Conservation (phyloP, 176 grass and related monocot genomes). For the Carex scoparia region DNA sequence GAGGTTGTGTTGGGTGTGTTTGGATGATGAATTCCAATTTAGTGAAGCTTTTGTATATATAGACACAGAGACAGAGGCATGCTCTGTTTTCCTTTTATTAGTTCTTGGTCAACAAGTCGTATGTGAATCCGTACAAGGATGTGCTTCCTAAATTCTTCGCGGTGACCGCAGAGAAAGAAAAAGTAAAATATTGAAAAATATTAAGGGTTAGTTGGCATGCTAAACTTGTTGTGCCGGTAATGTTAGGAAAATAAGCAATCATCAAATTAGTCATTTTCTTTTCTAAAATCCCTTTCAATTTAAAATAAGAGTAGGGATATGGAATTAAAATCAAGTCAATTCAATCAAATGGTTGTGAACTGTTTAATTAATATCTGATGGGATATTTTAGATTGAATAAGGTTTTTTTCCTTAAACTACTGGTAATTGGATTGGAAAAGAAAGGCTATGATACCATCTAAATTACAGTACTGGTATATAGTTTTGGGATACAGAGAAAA, state of each 20-base stretch:
- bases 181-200: constrained; percentile 4
- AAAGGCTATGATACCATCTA: not conserved
- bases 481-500: no score
- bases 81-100: not conserved
- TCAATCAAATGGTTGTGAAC: no score
- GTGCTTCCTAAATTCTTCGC: not conserved
- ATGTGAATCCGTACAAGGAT: constrained; percentile 34
- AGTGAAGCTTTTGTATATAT: not conserved
- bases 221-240: not conserved
- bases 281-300: not conserved
- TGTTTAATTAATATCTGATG: no score
- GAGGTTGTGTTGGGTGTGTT: not conserved
- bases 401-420: no score
- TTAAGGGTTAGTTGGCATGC: constrained; percentile 1
- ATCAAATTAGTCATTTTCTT: not conserved
- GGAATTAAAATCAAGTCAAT: no score
- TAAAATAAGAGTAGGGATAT: not conserved
- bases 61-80: not conserved
- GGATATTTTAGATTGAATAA: no score
- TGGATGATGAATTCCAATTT: not conserved
- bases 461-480: no score
- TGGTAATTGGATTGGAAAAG: no score
- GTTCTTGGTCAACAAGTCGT: constrained; percentile 5
- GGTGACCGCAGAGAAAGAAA: not conserved
- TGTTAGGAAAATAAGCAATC: not conserved